These are phyloP conservation scores for Lichtheimia corymbifera DNA, from an alignment of 371 early-diverging fungal genomes.

Conservation along the genomic window DNA sequence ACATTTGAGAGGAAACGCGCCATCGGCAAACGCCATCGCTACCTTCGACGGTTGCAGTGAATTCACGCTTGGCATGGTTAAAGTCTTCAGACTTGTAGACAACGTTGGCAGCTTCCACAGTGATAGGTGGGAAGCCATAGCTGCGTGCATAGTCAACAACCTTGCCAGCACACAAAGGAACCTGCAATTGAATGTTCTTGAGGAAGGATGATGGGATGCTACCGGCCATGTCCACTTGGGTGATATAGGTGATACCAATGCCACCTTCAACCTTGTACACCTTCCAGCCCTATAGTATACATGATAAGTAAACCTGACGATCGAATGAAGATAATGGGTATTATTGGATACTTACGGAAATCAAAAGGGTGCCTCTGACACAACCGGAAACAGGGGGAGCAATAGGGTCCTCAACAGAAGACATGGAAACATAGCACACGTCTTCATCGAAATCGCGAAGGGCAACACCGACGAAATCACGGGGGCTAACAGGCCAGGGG, in stretches of 20 bases:
- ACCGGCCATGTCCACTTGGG: slow-evolving; percentile 45
- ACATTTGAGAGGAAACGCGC: slow-evolving; percentile 35
- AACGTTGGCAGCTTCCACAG: slow-evolving; percentile 15
- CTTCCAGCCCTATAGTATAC: slow-evolving; percentile 39
- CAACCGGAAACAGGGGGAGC: slow-evolving; percentile 20
- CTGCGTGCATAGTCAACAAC: slow-evolving; percentile 38
- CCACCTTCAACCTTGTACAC: slow-evolving; percentile 30
- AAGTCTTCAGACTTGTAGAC: slow-evolving; percentile 32
- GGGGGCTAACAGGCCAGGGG: slow-evolving; percentile 46
- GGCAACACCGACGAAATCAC: slow-evolving; percentile 18
- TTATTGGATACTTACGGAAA: slow-evolving; percentile 18
- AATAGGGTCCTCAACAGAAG: slow-evolving; percentile 29
- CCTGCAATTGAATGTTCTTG: slow-evolving; percentile 40
- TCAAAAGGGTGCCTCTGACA: slow-evolving; percentile 41
- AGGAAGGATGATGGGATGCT: slow-evolving; percentile 42
- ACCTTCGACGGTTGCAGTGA: slow-evolving; percentile 24
- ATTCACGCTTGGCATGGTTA: slow-evolving; percentile 28
- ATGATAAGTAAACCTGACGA: not conserved
- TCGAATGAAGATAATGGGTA: not conserved
- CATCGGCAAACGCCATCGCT: slow-evolving; percentile 13
- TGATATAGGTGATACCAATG: slow-evolving; percentile 41
- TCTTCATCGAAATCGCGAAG: slow-evolving; percentile 22
- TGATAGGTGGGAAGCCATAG: slow-evolving; percentile 36
- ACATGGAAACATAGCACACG: slow-evolving; percentile 27
- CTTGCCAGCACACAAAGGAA: slow-evolving; percentile 46